phyloP scores from a whole-genome alignment of 2,329 filamentous ascomycete genomes.

The Plenodomus biglobosus region DNA sequence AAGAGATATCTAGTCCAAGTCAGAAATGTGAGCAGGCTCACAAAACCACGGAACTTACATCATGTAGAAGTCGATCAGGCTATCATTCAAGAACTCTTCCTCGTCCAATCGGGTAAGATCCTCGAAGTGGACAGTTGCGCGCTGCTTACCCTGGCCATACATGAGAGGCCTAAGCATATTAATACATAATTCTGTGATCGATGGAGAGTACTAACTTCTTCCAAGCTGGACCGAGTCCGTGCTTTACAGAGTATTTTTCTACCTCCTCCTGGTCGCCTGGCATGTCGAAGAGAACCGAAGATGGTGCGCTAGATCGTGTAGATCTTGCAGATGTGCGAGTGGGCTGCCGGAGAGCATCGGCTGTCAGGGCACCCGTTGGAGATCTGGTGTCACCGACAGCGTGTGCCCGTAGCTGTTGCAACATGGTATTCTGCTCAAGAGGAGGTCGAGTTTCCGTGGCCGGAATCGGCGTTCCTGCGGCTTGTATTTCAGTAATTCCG shows the following conservation, averaged over 20 bases:
- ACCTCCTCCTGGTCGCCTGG: not conserved
- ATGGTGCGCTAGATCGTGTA: constrained; percentile 5
- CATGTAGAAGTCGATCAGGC: constrained; percentile 84
- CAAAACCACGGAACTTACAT: constrained; percentile 42
- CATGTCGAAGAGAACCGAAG: not conserved
- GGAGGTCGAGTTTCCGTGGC: not conserved
- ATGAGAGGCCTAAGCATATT: constrained; percentile 54
- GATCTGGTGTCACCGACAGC: not conserved
- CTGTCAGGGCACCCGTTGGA: not conserved
- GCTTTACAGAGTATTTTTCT: constrained; percentile 21
- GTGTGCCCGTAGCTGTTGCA: not conserved
- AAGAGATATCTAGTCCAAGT: constrained; percentile 27
- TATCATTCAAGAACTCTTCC: constrained; percentile 88
- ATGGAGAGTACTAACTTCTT: constrained; percentile 14
- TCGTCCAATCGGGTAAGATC: constrained; percentile 79
- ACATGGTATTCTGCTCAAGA: not conserved
- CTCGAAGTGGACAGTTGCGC: constrained; percentile 67
- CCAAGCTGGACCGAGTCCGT: constrained; percentile 36
- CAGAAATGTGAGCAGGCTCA: not conserved
- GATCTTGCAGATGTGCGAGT: constrained; percentile 5
- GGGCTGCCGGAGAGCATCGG: not conserved
- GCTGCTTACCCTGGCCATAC: constrained; percentile 62
- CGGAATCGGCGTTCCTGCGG: not conserved
- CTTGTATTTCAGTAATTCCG: not conserved
- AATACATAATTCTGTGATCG: constrained; percentile 1